These are phyloP conservation scores for Paraconiothyrium sp. DNA, from an alignment of 2,329 filamentous ascomycete genomes.

Conservation along the genomic window DNA sequence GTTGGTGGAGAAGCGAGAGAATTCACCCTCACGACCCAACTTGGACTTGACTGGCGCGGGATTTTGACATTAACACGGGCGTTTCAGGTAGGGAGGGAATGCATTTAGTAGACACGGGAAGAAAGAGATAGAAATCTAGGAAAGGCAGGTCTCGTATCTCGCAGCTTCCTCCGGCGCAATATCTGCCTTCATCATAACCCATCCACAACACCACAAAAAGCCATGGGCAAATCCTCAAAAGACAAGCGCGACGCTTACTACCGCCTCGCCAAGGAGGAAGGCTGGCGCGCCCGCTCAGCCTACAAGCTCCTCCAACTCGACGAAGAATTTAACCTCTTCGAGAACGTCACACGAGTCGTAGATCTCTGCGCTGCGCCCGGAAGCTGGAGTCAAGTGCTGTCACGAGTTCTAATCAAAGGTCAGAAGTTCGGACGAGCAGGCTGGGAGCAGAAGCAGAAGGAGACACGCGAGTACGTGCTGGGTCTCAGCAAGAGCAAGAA, in stretches of 20 bases:
- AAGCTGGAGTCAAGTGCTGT: slow-evolving; percentile 97
- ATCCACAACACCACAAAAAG: background rate
- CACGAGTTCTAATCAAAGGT: slow-evolving; percentile 89
- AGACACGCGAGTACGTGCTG: slow-evolving; percentile 70
- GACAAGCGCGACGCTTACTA: slow-evolving; percentile 99
- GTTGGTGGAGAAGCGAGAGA: slow-evolving; percentile 7
- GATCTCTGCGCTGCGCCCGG: slow-evolving; percentile 96
- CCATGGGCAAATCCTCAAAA: slow-evolving; percentile 96
- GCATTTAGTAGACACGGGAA: background rate
- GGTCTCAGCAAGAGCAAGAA: slow-evolving; percentile 22
- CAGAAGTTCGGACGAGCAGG: slow-evolving; percentile 87
- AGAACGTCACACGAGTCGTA: slow-evolving; percentile 88
- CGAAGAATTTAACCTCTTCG: slow-evolving; percentile 94
- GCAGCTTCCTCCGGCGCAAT: background rate
- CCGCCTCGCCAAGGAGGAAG: slow-evolving; percentile 96
- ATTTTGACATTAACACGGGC: background rate
- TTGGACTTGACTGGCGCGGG: background rate
- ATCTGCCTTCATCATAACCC: background rate
- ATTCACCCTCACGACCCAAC: slow-evolving; percentile 3
- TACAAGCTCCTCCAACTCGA: slow-evolving; percentile 98
- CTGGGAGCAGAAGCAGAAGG: slow-evolving; percentile 85
- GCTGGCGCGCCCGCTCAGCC: slow-evolving; percentile 94
- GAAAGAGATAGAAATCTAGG: background rate
- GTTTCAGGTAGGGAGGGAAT: background rate
- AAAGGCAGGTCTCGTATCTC: background rate